Conservation (phyloP, 306 rosid genomes). For the Mimosa pudica region DNA sequence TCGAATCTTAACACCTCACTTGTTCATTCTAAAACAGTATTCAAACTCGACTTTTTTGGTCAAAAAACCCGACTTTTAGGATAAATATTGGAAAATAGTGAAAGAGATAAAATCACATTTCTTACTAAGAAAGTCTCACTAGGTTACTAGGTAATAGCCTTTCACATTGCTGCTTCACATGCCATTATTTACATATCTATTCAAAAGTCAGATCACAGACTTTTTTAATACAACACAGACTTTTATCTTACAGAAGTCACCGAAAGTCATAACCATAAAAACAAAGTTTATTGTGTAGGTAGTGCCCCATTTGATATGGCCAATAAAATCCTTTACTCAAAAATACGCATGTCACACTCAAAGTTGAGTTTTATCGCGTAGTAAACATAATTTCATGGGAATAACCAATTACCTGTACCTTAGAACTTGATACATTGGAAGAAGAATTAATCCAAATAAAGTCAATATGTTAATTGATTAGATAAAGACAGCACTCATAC, state of each 20-base stretch:
- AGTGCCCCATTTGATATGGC: neutral
- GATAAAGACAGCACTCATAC: neutral
- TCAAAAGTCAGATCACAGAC: neutral
- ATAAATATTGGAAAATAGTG: neutral
- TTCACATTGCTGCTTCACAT: neutral
- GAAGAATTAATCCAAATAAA: neutral
- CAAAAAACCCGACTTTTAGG: neutral
- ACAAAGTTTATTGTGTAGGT: neutral
- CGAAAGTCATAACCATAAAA: neutral
- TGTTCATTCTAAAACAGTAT: neutral
- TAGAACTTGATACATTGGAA: neutral
- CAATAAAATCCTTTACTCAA: neutral
- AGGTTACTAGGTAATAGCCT: neutral
- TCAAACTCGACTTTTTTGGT: neutral
- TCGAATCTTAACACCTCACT: neutral
- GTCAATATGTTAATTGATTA: neutral
- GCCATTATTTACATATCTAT: neutral
- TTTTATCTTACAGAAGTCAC: neutral
- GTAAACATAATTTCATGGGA: neutral
- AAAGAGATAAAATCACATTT: neutral
- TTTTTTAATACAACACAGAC: neutral
- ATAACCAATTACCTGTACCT: neutral
- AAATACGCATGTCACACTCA: neutral
- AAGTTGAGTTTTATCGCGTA: neutral
- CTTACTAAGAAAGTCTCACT: neutral